A percentile compares a stretch with the other conserved stretches of the same genome.
phyloP scores from a whole-genome alignment of 768 basidiomycete genomes.

The Lepiota brunneoincarnata region DNA sequence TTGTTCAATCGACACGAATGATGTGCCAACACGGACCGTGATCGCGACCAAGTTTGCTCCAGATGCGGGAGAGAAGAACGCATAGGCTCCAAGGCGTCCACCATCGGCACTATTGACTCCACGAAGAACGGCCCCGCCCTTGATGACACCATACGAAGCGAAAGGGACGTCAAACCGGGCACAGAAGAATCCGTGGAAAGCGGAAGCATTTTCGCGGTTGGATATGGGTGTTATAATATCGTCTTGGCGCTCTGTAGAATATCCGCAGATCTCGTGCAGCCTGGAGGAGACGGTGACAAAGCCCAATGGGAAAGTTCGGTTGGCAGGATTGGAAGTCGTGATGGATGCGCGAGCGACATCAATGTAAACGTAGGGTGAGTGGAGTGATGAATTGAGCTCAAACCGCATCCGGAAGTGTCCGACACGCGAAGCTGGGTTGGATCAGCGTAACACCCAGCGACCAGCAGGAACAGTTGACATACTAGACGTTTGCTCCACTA shows the following conservation, averaged over 20 bases:
- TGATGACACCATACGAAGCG: conserved; percentile 40
- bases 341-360: conserved; percentile 66
- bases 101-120: conserved; percentile 35
- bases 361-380: conserved; percentile 57
- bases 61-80: conserved; percentile 33
- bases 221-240: conserved; percentile 58
- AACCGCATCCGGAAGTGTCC: conserved; percentile 76
- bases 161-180: conserved; percentile 53
- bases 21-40: conserved; percentile 63
- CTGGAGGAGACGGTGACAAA: conserved; percentile 41
- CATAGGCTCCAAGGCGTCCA: conserved; percentile 49
- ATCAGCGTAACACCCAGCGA: not conserved
- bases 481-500: conserved; percentile 65
- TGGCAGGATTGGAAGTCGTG: conserved; percentile 47
- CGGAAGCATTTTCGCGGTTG: conserved; percentile 28
- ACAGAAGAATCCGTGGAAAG: conserved; percentile 58
- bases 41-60: conserved; percentile 25
- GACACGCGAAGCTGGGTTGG: conserved; percentile 62
- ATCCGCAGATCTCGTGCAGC: conserved; percentile 34
- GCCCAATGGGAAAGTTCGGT: conserved; percentile 54
- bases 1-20: conserved; percentile 72
- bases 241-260: conserved; percentile 14
- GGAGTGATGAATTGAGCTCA: conserved; percentile 21
- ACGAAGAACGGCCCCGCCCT: conserved; percentile 36
- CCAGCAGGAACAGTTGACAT: conserved; percentile 19